Base-by-base conservation (phyloP, 1,139 yeast species). In the Yamadazyma atlantica region DNA sequence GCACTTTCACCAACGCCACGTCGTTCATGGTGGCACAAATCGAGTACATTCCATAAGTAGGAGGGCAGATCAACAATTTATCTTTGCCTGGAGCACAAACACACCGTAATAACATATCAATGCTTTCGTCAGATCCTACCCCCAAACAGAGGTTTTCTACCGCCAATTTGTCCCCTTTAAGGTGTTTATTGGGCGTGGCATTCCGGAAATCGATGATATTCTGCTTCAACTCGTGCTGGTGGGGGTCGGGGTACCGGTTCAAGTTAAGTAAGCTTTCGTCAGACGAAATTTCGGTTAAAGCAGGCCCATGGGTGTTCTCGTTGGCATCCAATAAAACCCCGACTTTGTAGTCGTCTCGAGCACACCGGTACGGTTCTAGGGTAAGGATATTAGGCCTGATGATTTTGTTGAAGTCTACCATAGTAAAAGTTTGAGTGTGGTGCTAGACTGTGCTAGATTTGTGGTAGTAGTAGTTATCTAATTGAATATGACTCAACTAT, bases 201-300 rank as follows among this genome's bases (percentile, higher is more conserved):
- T 86, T 88, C 49, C 99, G 75, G 55, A 84, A 83, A 29, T 77
- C 68, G 35, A 85, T 80, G 35, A 92, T 69, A 47, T 82, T 81
- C 45, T 75, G 66, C 58, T 94, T 92, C 53, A 92, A 73, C 24
- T 74, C 84, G n/a, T 73, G 48, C 56, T 92, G 98, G 61, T 90
- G 97, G 8, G 99, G 99, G 53, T 92, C 98, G 8, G 98, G 98
- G 58, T 92, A 92, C 54, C 98, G 73, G 66, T 92, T 83, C 52
- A 92, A 75, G 37, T 81, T 82, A 47, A 78, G 58, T 1, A 44
- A 40, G 30, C 42, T 40, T 40, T 68, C 75, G 9, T 48, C 48
- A 3, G 43, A 39, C 1, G 63, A 49, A 11, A 61, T 33, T 6
- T 46, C 25, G 1, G 57, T 37, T 15, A 88, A 63, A 0, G 95